These are phyloP conservation scores for Capsicum chinense DNA, from an alignment of 257 asterid species.

Conservation along the genomic window DNA sequence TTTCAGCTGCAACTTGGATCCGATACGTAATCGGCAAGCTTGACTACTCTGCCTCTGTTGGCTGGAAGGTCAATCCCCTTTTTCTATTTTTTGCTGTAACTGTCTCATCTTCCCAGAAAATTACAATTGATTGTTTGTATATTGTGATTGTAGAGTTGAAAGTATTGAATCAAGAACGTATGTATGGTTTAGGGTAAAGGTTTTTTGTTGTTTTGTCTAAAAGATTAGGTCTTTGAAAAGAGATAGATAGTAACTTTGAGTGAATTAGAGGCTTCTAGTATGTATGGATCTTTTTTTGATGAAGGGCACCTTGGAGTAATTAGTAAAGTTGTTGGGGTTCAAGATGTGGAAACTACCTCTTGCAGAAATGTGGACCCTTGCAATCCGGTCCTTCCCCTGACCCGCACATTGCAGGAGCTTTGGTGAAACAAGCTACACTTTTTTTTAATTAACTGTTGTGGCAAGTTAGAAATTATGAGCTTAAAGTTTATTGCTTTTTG, in stretches of 20 bases:
- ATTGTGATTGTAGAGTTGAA: background rate
- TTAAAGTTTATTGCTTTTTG: background rate
- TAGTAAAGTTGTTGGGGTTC: no score
- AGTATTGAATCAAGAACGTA: no score
- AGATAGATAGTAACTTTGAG: background rate
- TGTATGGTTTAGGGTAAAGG: background rate
- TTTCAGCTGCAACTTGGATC: slow-evolving; percentile 60
- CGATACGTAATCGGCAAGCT: slow-evolving; percentile 61
- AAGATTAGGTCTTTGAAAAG: slow-evolving; percentile 14
- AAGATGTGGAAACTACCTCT: no score
- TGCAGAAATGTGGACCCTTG: no score
- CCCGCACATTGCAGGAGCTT: no score
- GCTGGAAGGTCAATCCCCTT: slow-evolving; percentile 51
- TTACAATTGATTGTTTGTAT: background rate
- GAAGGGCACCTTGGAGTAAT: no score
- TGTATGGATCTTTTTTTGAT: no score
- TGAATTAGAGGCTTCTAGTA: background rate
- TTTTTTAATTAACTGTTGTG: no score
- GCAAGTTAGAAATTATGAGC: background rate
- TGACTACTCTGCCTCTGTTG: slow-evolving; percentile 58
- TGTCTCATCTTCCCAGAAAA: background rate
- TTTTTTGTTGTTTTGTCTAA: background rate
- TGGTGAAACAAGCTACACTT: no score
- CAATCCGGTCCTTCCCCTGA: no score
- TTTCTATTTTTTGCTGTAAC: background rate